Base-by-base conservation (phyloP, 441 rosid species). In the Hypseocharis bilobata region DNA sequence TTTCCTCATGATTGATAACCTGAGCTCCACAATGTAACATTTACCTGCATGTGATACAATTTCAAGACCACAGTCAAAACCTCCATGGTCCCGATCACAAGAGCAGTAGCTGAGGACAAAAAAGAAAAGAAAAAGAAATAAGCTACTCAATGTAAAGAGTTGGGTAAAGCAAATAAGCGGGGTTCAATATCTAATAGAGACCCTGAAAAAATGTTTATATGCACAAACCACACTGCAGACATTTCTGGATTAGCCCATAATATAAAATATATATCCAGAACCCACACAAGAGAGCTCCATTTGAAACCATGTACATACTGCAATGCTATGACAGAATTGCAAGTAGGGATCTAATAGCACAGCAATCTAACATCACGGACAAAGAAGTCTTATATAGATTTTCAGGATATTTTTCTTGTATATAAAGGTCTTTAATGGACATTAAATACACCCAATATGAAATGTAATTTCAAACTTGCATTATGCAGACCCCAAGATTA, bases 71-170 rank as follows among this genome's bases (percentile, higher is more conserved):
- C 97, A 93, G 79, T 93, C 98, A 83, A 93, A 88, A 52, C 97
- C 98, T 71, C 98, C 98, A 66, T 93, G 98, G 49, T 81, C 82
- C 65, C 92, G 83, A 74, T 90, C 96, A 70, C 98, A 93, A 64
- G 91, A 73, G 68, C 96, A 93, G 78, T 78, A 90, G 82, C 98
- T 92, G 87, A 72, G 67, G 74, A 72, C n/a, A 16, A 26, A 7
- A 28, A 29, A 19, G 10, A 34, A 28, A 47, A 32, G 25, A 29
- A 28, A 19, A 67, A 32, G 25, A 29, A 28, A 19, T 57, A 72
- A 68, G 72, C 11, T 2, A 30, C 11, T 64, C 7, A 58, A 36
- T 65, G 60, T 54, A 23, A 63, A 61, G 52, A 29, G 66, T 32
- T 32, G 58, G 1, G 62, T 65, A 68, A n/a, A 56, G 38, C 28